Base-by-base conservation (phyloP, 768 basidiomycete species). In the Galerina marginata region DNA sequence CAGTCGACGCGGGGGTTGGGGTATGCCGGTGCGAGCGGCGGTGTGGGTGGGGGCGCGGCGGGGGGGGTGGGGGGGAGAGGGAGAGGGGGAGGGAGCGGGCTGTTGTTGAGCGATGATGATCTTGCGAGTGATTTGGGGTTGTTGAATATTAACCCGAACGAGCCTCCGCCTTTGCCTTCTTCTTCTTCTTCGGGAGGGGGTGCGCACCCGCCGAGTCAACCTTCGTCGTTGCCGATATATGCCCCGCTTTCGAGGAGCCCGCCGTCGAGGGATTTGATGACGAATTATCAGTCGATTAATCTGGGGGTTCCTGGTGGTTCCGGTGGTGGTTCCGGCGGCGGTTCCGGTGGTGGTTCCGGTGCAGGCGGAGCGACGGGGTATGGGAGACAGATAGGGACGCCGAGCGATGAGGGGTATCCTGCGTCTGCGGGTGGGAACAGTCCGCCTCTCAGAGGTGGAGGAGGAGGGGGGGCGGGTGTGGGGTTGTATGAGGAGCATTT, bases 81-180 rank as follows among this genome's bases (percentile, higher is more conserved):
- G 29, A 4, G 5, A 7, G 29, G 81, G 3, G 81, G 89, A 0
- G 51, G 51, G 3, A 79, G 88, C 1, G 87, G 89, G 2, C 75
- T 92, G 29, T 76, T 90, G 73, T 74, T 94, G 20, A 86, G 86
- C 0, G 93, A 95, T 62, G 93, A 94, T 52, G 92, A 95, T 61
- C 83, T 95, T 16, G 90, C 90, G 0, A 83, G 81, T 20, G 90
- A 90, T 66, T 81, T 93, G 37, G 85, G 83, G 23, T 67, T 85
- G 58, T 78, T 93, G 62, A 89, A 77, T 66, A 66, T 92, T n/a
- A 81, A 80, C 60, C 65, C 77, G 1, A 79, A 75, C 46, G 78
- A 83, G 37, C 74, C 76, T 10, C 70, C 74, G 4, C 74, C 77
- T 5, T 71, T 80, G 3, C 78, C 85, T 16, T 76, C 84, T n/a